Evolutionary conservation across 148 eudicot genomes (phyloP).

Genomic region (Spergularia marina): DNA sequence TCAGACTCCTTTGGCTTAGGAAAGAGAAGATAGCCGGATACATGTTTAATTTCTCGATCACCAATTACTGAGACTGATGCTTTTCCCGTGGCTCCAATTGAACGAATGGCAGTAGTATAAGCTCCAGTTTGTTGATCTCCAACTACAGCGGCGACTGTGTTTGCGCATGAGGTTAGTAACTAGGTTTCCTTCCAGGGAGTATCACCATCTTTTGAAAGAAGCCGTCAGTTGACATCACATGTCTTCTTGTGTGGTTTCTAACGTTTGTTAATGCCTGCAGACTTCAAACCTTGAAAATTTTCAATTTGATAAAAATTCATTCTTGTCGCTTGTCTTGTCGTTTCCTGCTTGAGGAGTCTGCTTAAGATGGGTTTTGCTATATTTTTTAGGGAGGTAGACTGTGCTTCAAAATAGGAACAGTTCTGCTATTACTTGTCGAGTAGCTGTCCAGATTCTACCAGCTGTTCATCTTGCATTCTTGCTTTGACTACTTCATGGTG

Average conservation of each 20-base stretch:
- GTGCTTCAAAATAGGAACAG: background rate
- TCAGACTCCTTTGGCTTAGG: conserved; percentile 14
- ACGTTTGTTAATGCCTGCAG: background rate
- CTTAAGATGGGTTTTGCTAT: background rate
- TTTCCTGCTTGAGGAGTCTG: background rate
- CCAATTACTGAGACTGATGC: background rate
- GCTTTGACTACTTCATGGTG: background rate
- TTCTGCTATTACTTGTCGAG: background rate
- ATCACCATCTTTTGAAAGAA: background rate
- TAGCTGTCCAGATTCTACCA: background rate
- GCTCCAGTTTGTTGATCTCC: background rate
- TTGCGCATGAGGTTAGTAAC: conserved; percentile 2
- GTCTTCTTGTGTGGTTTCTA: background rate
- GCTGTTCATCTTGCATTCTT: background rate
- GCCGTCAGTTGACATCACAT: no score
- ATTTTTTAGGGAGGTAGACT: background rate
- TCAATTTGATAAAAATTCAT: background rate
- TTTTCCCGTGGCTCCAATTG: background rate
- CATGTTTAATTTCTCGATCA: conserved; percentile 6
- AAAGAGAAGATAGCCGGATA: conserved; percentile 17
- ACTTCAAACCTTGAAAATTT: background rate
- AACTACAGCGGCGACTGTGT: background rate
- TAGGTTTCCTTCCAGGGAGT: background rate
- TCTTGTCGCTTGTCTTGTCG: background rate
- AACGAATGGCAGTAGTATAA: background rate